A percentile compares a stretch with the other conserved stretches of the same genome.
phyloP scores from a whole-genome alignment of 2,329 filamentous ascomycete genomes.

The Amesomyces nigricolor region DNA sequence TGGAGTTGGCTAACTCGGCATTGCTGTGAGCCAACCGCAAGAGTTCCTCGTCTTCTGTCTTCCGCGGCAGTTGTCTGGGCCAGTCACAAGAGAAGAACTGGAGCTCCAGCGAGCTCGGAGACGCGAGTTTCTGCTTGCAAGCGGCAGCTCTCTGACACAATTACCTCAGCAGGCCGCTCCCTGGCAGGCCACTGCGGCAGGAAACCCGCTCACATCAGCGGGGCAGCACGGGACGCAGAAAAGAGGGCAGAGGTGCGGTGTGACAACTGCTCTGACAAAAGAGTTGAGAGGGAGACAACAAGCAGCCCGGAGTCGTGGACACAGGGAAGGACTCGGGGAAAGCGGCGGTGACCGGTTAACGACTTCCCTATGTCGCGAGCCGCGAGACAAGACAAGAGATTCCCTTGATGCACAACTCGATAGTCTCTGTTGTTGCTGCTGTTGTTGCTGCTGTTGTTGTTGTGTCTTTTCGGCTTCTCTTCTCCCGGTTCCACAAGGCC shows the following conservation, averaged over 20 bases:
- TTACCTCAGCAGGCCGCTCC: constrained; percentile 16
- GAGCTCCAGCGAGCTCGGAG: no score
- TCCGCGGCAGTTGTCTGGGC: no score
- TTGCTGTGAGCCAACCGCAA: no score
- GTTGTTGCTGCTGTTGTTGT: no score
- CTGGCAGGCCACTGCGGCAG: background rate
- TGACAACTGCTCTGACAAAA: constrained; percentile 4
- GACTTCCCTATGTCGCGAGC: background rate
- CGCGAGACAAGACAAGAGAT: background rate
- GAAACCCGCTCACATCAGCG: constrained; percentile 7
- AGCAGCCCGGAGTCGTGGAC: background rate
- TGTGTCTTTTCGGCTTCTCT: background rate
- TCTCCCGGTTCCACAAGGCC: background rate
- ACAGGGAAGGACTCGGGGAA: constrained; percentile 4
- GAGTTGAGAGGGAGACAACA: background rate
- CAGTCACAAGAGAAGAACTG: no score
- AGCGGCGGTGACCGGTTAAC: no score
- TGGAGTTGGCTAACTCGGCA: background rate
- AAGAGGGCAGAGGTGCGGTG: constrained; percentile 12
- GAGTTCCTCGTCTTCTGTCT: background rate
- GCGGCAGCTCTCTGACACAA: background rate
- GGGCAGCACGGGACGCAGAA: background rate
- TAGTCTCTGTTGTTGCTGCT: background rate
- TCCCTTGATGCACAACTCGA: no score
- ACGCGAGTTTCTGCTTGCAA: background rate